Conservation (phyloP, 768 basidiomycete genomes). For the Boletellus ananiceps region DNA sequence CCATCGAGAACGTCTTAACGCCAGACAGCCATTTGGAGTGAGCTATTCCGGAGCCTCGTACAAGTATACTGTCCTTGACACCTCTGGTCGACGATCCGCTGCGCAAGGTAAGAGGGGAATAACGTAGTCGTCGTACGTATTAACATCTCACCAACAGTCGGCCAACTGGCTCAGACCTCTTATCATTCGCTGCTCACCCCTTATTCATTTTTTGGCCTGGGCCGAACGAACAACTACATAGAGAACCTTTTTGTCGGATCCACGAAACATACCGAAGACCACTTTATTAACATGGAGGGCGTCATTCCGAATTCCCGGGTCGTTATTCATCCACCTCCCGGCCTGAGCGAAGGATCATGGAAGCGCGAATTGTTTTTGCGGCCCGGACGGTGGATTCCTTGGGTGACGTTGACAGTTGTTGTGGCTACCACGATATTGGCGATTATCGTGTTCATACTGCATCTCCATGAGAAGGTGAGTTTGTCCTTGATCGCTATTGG, state of each 20-base stretch:
- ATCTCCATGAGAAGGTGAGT: constrained; percentile 88
- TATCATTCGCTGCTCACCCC: constrained; percentile 90
- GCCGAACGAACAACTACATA: constrained; percentile 98
- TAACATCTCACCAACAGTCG: constrained; percentile 47
- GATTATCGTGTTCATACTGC: constrained; percentile 78
- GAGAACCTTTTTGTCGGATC: constrained; percentile 97
- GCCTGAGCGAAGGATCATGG: constrained; percentile 57
- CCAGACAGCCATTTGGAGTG: constrained; percentile 78
- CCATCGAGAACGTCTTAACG: constrained; percentile 3
- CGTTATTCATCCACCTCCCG: constrained; percentile 78
- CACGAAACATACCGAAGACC: constrained; percentile 63
- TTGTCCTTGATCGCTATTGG: neutral
- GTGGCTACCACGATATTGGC: constrained; percentile 70
- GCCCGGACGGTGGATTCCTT: constrained; percentile 96
- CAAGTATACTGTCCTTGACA: constrained; percentile 96
- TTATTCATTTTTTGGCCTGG: constrained; percentile 94
- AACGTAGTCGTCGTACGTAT: neutral
- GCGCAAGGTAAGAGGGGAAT: constrained; percentile 63
- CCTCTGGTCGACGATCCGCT: constrained; percentile 80
- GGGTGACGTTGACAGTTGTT: constrained; percentile 88
- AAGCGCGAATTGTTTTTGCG: constrained; percentile 84
- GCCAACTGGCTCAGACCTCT: constrained; percentile 88
- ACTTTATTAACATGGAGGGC: constrained; percentile 92
- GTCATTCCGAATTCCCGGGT: constrained; percentile 97
- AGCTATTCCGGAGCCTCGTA: constrained; percentile 93